A percentile compares a stretch with the other conserved stretches of the same genome.
Evolutionary conservation across 805 yeast genomes (phyloP).

Genomic region (Schwanniomyces vanrijiae): DNA sequence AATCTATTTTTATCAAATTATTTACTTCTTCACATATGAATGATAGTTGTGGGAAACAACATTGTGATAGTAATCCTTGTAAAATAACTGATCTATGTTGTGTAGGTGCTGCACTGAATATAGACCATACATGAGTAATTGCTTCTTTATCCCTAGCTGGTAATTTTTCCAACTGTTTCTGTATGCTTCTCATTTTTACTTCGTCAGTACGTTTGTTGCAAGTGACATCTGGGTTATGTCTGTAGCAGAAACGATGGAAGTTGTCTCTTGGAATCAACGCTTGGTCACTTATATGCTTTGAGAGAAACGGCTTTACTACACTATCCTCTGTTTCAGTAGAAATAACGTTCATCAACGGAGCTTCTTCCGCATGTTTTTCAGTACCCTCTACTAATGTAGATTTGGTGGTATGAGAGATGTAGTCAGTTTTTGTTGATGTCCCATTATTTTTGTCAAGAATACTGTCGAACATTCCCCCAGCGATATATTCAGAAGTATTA

Average conservation of each 20-base stretch:
- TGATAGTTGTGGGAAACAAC: slow-evolving; percentile 95
- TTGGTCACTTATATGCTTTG: slow-evolving; percentile 42
- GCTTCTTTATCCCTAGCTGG: slow-evolving; percentile 74
- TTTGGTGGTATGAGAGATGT: slow-evolving; percentile 2
- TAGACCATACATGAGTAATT: slow-evolving; percentile 79
- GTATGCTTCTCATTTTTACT: slow-evolving; percentile 62
- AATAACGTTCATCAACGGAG: background rate
- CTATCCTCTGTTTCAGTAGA: slow-evolving; percentile 1
- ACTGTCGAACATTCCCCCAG: slow-evolving; percentile 4
- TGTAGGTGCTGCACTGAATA: slow-evolving; percentile 72
- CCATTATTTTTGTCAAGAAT: slow-evolving; percentile 6
- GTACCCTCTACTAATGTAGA: slow-evolving; percentile 1
- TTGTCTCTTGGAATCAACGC: slow-evolving; percentile 47
- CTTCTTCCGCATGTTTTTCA: background rate
- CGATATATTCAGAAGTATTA: slow-evolving; percentile 3
- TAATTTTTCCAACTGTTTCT: slow-evolving; percentile 53
- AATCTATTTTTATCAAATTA: slow-evolving; percentile 82
- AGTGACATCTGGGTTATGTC: slow-evolving; percentile 88
- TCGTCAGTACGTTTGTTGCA: slow-evolving; percentile 71
- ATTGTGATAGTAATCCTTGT: slow-evolving; percentile 81
- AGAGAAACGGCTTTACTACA: slow-evolving; percentile 35
- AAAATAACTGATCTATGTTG: slow-evolving; percentile 73
- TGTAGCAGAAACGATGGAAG: slow-evolving; percentile 75
- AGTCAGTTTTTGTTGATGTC: slow-evolving; percentile 3
- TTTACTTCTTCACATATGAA: slow-evolving; percentile 78